Evolutionary conservation across 768 basidiomycete genomes (phyloP).

Genomic region (Saitozyma podzolica): DNA sequence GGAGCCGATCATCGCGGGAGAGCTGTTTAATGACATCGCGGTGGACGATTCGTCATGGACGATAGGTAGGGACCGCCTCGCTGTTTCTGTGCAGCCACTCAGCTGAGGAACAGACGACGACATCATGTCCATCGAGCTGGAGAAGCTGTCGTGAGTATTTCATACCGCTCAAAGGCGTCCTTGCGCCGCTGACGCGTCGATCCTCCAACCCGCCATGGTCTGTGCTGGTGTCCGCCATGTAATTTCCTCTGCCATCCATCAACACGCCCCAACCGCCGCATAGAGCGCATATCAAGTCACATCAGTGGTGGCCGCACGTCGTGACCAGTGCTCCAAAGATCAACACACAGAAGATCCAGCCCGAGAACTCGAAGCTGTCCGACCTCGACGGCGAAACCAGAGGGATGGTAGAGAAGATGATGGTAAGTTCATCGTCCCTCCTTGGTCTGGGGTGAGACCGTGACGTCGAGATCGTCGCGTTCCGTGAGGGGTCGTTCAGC

Average conservation of each 20-base stretch:
- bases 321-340: slow-evolving; percentile 93
- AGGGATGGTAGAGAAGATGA: slow-evolving; percentile 99
- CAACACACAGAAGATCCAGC: slow-evolving; percentile 92
- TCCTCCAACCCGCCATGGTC: too few species aligned
- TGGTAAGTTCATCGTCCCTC: slow-evolving; percentile 63
- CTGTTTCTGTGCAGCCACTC: neutral
- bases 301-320: slow-evolving; percentile 98
- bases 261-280: neutral
- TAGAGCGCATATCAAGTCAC: slow-evolving; percentile 59
- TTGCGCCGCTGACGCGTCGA: too few species aligned
- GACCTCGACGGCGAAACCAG: slow-evolving; percentile 96
- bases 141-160: slow-evolving; percentile 45
- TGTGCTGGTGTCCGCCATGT: too few species aligned
- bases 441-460: too few species aligned
- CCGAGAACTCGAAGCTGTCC: slow-evolving; percentile 90
- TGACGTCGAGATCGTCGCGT: neutral
- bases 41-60: slow-evolving; percentile 98
- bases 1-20: slow-evolving; percentile 81
- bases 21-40: slow-evolving; percentile 89
- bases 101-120: slow-evolving; percentile 32
- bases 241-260: neutral
- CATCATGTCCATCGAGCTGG: slow-evolving; percentile 47
- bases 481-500: too few species aligned
- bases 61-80: slow-evolving; percentile 61
- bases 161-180: neutral